phyloP scores from a whole-genome alignment of 495 filamentous ascomycete species.

The Lophiostoma macrostomum region DNA sequence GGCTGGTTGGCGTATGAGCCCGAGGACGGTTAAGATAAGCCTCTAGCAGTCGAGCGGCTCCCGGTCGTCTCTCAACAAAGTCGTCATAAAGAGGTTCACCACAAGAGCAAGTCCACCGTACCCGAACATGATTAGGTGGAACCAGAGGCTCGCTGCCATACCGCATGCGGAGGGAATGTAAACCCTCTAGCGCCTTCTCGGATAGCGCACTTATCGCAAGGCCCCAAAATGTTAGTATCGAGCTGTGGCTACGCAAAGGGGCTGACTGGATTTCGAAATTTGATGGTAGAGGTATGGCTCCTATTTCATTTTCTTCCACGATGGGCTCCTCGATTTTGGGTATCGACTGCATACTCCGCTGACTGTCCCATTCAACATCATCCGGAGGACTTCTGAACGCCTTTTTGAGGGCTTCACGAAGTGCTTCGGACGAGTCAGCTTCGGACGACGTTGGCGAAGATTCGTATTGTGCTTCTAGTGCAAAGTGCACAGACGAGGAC shows the following conservation, averaged over 20 bases:
- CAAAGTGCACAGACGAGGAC: neutral
- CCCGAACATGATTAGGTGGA: constrained; percentile 30
- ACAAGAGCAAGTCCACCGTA: constrained; percentile 42
- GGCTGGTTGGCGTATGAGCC: constrained; percentile 29
- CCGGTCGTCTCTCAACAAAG: constrained; percentile 39
- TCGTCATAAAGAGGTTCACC: constrained; percentile 42
- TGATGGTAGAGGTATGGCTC: constrained; percentile 15
- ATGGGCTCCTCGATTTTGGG: constrained; percentile 13
- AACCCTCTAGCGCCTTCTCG: constrained; percentile 12
- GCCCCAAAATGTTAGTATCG: constrained; percentile 20
- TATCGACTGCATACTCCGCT: neutral
- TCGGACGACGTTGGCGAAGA: constrained; percentile 20
- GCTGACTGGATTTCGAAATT: constrained; percentile 18
- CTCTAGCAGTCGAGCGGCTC: constrained; percentile 40
- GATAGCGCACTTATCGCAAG: constrained; percentile 18
- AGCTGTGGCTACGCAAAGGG: neutral
- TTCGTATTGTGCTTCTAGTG: neutral
- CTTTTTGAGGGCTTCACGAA: constrained; percentile 21
- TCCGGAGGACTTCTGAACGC: constrained; percentile 1
- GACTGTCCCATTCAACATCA: neutral
- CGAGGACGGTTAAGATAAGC: constrained; percentile 35
- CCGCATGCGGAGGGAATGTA: constrained; percentile 5
- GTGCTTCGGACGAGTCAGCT: constrained; percentile 24
- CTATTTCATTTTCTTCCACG: neutral
- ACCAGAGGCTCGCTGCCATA: constrained; percentile 29